Base-by-base conservation (phyloP, 2,329 filamentous ascomycete genomes). In the Fusarium coicis region DNA sequence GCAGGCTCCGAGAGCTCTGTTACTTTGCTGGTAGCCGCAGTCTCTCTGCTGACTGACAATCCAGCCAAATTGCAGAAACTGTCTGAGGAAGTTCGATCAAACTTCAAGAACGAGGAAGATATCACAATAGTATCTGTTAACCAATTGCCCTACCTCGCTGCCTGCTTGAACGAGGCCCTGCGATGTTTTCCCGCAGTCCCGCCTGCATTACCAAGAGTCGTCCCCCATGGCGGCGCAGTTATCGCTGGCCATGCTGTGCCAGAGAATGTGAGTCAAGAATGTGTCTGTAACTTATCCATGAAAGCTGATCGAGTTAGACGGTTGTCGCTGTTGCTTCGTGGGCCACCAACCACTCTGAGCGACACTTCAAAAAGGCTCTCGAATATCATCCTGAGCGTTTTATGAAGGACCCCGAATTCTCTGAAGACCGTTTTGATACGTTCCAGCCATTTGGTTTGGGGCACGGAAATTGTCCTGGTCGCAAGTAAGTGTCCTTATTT, bases 321-420 rank as follows among this genome's bases (percentile, higher is more conserved):
- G 53, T 56, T 34, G 53, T 56, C 9, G 30, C 40, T 15, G 53
- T 56, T 26, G 53, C 53, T 26, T 56, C 53, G 10, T 56, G 53
- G 53, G 53, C 53, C n/a, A 19, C 53, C 3, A 46, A 56, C 10
- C 53, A 21, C n/a, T 34, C 37, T 16, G 53, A 34, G 23, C 16
- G 10, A 12, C 30, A 56, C 21, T 56, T 56, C 6, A 19, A 19
- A n/a, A 46, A 34, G n/a, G 39, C 53, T 5, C 23, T 34, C 2
- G 53, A 46, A 34, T 56, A 44, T 46, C 53, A 56, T 32, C 53
- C 53, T 10, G 53, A 56, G 39, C 53, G 53, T 8, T 56, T 56
- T 19, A 5, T 56, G 2, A 56, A 56, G 5, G 53, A 56, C 14
- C 39, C 53, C 1, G n/a, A 34, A 26, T 56, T 56, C 30, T 21